These are phyloP conservation scores for Capsicum rhomboideum DNA, from an alignment of 257 asterid species.

Conservation along the genomic window DNA sequence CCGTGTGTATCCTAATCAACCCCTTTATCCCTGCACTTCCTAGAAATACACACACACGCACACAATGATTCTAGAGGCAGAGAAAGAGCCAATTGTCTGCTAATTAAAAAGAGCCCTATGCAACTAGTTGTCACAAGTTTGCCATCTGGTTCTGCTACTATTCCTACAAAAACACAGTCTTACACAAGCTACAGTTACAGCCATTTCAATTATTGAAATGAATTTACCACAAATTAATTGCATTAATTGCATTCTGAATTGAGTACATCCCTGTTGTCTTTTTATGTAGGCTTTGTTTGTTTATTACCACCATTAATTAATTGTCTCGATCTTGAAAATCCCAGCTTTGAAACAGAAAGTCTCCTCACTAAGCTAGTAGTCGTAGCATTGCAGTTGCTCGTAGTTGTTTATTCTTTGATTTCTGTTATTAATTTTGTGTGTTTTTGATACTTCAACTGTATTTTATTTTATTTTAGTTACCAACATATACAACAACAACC, in stretches of 20 bases:
- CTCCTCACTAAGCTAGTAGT: no score
- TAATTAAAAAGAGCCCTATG: neutral
- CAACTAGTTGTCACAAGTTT: neutral
- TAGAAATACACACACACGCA: neutral
- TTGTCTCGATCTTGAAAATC: conserved; percentile 36
- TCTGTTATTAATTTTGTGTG: no score
- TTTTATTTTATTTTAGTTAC: no score
- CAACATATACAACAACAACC: no score
- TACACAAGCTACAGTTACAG: neutral
- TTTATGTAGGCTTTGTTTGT: neutral
- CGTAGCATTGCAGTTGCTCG: no score
- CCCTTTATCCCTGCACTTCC: neutral
- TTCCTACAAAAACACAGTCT: neutral
- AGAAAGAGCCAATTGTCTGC: neutral
- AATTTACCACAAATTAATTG: neutral
- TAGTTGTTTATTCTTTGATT: no score
- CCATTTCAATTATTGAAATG: neutral
- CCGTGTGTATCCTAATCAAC: neutral
- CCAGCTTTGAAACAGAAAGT: neutral
- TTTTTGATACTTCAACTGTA: no score
- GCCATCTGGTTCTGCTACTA: neutral
- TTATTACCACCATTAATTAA: conserved; percentile 23
- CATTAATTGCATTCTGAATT: neutral
- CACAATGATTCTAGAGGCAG: neutral
- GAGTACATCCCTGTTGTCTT: neutral